phyloP scores from a whole-genome alignment of 495 filamentous ascomycete genomes.

The Podospora pseudocomata region DNA sequence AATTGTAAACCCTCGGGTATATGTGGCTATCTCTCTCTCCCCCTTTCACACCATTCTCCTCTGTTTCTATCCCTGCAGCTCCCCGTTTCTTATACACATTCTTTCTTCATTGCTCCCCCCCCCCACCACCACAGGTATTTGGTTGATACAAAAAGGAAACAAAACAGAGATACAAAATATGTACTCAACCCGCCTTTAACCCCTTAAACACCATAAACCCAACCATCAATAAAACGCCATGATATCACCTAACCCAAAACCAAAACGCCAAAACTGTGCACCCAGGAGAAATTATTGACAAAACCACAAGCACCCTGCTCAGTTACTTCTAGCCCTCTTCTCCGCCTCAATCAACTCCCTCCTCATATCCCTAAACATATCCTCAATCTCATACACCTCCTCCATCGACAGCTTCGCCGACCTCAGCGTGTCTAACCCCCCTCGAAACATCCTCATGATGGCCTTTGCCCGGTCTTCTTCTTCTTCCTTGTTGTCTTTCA shows the following conservation, averaged over 20 bases:
- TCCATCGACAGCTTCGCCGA: constrained; percentile 46
- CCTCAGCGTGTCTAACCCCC: constrained; percentile 51
- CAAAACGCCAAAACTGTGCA: not conserved
- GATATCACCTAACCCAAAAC: no score
- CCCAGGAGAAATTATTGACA: not conserved
- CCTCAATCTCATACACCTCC: constrained; percentile 58
- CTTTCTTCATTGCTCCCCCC: not conserved
- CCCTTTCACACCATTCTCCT: no score
- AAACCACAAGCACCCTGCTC: not conserved
- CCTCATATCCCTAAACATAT: constrained; percentile 64
- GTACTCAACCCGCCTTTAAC: not conserved
- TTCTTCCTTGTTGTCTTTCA: not conserved
- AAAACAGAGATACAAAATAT: not conserved
- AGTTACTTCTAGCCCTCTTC: constrained; percentile 39
- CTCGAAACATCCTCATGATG: constrained; percentile 50
- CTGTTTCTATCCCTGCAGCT: no score
- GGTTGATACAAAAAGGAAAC: not conserved
- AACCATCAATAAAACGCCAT: not conserved
- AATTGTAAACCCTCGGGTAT: no score
- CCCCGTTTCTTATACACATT: not conserved
- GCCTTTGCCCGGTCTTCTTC: constrained; percentile 18
- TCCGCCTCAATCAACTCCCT: constrained; percentile 61
- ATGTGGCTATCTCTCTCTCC: no score
- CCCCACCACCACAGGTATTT: not conserved
- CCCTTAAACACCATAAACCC: not conserved